Evolutionary conservation across 2,329 filamentous ascomycete genomes (phyloP), one percentile per base, ranked within the genome.

Genomic region (Penicillium occitanis): DNA sequence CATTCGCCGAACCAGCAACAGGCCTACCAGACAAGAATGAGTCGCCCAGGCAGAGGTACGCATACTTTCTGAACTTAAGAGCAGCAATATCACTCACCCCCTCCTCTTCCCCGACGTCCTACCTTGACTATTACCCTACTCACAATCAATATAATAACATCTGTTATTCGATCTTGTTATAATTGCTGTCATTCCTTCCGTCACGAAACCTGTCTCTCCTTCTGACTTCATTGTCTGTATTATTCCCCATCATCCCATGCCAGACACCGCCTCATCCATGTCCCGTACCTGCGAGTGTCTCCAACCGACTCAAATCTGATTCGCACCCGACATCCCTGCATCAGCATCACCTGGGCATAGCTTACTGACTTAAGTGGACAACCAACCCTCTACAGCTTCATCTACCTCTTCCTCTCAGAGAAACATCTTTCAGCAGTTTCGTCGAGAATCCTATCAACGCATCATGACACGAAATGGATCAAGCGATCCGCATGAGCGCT

Each of bases 391-490:
- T 57, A 55, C 30, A 57, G 53, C 44, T 25, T 17, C 57, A 25
- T 25, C 46, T 5, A 25, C 25, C 17, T 33, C 57, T 48, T 57
- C 64, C 19, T 40, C 42, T 30, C 17, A 19, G 14, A 64, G 28
- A 57, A 64, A 35, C 19, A 64, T 64, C 51, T 64, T 64, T 35
- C 51, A 19, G 4, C 28, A 63, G 53, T 58, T 66, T 42, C 65
- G n/a, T 33, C 61, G 61, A 19, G 65, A 61, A 19, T 63, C 65
- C 14, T 25, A 33, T n/a, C 14, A n/a, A 5, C 70, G 68, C 66
- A 77, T 44, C 64, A 78, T 78, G 76, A 74, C 73, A 33, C 70
- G 70, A 66, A 79, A 78, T 70, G 75, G 75, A 66, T 71, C 70
- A 14, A 59, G 70, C 0, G 70, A 75, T 62, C 69, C 76, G 14